Base-by-base conservation (phyloP, 176 grass and related monocot species). In the Raddia guianensis region DNA sequence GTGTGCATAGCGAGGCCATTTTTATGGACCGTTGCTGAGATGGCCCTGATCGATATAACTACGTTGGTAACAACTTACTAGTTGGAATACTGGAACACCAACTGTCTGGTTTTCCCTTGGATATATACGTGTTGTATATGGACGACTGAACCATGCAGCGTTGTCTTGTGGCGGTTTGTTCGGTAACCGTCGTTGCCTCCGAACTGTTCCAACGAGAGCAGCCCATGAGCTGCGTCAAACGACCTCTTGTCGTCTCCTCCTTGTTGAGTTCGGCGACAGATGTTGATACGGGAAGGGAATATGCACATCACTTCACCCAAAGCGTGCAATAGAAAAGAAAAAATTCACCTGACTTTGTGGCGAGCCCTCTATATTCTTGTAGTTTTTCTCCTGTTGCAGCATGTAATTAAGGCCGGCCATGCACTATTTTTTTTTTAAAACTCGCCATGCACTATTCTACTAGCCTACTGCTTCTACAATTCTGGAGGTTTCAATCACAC, bases 261-360 rank as follows among this genome's bases (percentile, higher is more conserved):
- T 78, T 66, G 86, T 49, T 43, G 33, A 20, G 74, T 67, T 78
- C 60, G 32, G 60, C 80, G 34, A 14, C 32, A 16, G 74, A 65
- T 71, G 20, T 8, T 50, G 57, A 77, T 42, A 60, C 51, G 32
- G 13, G 54, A 57, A n/a, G 32, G 13, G 54, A 57, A n/a, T 74
- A 64, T 10, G 34, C 32, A 9, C 7, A 40, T 40, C 37, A 16
- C 74, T 49, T 9, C 59, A 52, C 74, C 61, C 68, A 79, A 83
- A 44, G 60, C 62, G 52, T 42, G 15, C 68, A 68, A 21, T 63
- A n/a, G 21, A 67, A 50, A 42, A 78, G 14, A 5, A 46, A 78
- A 19, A 5, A 46, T 76, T 35, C 78, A 15, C 1, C 14, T 49
- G 49, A 53, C 53, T 62, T 34, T 54, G 2, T 61, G 14, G 13